These are phyloP conservation scores for Stachybotrys echinatus DNA, from an alignment of 2,329 filamentous ascomycete species.

Conservation along the genomic window DNA sequence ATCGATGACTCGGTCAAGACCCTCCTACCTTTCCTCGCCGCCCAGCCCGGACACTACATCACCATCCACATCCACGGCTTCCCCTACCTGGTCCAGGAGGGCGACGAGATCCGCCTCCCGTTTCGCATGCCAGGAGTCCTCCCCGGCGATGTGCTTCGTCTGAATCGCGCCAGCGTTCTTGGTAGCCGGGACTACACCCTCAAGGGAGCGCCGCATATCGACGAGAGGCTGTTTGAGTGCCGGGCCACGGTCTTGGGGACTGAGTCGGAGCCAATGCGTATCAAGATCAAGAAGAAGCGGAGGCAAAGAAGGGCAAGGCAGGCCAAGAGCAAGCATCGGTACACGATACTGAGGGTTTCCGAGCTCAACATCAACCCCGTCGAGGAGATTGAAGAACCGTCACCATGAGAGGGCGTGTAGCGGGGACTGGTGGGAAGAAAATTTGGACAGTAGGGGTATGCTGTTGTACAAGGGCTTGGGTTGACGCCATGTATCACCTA, in stretches of 20 bases:
- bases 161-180: conserved; percentile 78
- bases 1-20: conserved; percentile 51
- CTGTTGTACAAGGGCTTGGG: conserved; percentile 1
- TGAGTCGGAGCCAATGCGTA: conserved; percentile 72
- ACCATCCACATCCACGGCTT: conserved; percentile 74
- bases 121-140: conserved; percentile 72
- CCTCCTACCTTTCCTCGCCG: conserved; percentile 65
- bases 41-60: conserved; percentile 73
- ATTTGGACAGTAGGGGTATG: background rate
- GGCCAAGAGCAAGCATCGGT: conserved; percentile 85
- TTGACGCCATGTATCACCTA: conserved; percentile 14
- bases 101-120: conserved; percentile 71
- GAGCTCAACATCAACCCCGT: conserved; percentile 63
- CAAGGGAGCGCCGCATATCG: conserved; percentile 74
- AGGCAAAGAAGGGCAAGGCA: conserved; percentile 68
- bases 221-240: conserved; percentile 80
- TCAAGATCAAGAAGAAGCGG: conserved; percentile 78
- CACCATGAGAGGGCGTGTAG: conserved; percentile 6
- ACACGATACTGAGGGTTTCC: conserved; percentile 79
- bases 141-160: conserved; percentile 78
- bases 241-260: conserved; percentile 78
- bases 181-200: conserved; percentile 89
- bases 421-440: background rate
- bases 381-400: conserved; percentile 30
- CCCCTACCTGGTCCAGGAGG: conserved; percentile 73